phyloP scores from a whole-genome alignment of 78 protist genomes.

The Dictyostelium capitatum region DNA sequence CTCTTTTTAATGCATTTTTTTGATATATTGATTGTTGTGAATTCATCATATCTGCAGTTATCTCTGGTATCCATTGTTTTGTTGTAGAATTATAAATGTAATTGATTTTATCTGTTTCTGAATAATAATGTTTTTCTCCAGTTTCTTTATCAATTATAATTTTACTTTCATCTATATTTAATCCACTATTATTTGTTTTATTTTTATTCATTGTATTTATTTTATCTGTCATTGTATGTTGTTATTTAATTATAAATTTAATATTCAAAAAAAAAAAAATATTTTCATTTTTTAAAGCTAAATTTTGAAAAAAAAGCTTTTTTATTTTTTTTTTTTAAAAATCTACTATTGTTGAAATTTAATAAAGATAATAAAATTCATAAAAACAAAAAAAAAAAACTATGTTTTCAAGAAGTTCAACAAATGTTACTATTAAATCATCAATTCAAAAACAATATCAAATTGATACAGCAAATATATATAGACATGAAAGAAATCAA shows the following conservation, averaged over 20 bases:
- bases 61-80: conserved; percentile 31
- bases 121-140: conserved; percentile 2
- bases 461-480: neutral
- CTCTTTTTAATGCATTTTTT: neutral
- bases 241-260: no score
- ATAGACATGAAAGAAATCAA: neutral
- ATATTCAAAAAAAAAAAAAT: neutral
- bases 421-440: conserved; percentile 9
- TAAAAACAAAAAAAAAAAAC: neutral
- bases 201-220: neutral
- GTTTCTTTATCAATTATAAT: conserved; percentile 12
- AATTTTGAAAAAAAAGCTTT: neutral
- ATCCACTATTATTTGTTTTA: no score
- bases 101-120: neutral
- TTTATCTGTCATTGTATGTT: neutral
- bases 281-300: no score
- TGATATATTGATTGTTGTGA: conserved; percentile 6
- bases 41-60: neutral
- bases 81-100: neutral
- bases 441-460: conserved; percentile 14
- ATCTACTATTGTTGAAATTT: neutral
- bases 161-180: neutral
- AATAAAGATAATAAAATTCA: neutral
- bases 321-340: neutral
- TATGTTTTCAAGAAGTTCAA: neutral